Base-by-base conservation (phyloP, 75 land plant genomes). In the Gnetum montanum region DNA sequence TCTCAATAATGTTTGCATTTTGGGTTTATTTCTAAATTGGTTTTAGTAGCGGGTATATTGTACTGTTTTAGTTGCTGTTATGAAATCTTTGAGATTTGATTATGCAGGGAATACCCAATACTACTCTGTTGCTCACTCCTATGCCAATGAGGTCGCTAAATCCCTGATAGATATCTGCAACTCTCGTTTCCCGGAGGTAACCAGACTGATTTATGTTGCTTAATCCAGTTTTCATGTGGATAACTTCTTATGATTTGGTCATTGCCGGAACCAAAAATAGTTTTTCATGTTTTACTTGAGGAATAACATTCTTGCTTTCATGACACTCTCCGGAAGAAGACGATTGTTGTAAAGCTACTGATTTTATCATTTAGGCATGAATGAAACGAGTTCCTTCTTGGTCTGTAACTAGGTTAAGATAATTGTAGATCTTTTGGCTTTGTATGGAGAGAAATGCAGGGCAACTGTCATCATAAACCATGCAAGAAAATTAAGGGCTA, bases 401-500 rank as follows among this genome's bases (percentile, higher is more conserved):
- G 1, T 15, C 4, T 3, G 43, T 41, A 18, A 41, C 4, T 15
- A 15, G 43, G 16, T 26, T 2, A 0, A 7, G 85, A 75, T 85
- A 24, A 77, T 76, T 61, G 66, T 83, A 13, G 88, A 86, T 48
- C 80, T 74, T 34, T 24, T 86, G 31, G 72, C 74, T 24, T 73
- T 83, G 0, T 74, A 73, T 61, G 90, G 88, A 3, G 80, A 87
- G 23, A 86, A 70, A 58, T n/a, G n/a, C n/a, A n/a, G n/a, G n/a
- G 43, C 71, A 30, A 60, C 57, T 0, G 83, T 83, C 16, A 73
- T 86, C 7, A 46, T 84, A 41, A 77, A 66, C 65, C 90, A 83
- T 63, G 90, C 80, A 10, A 83, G 70, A 72, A 86, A 86, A 66
- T 60, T 86, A 10, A 88, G 76, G 49, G 88, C 70, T 10, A 72